These are phyloP conservation scores for Dysphania ambrosioides DNA, from an alignment of 148 eudicot genomes.

Conservation along the genomic window DNA sequence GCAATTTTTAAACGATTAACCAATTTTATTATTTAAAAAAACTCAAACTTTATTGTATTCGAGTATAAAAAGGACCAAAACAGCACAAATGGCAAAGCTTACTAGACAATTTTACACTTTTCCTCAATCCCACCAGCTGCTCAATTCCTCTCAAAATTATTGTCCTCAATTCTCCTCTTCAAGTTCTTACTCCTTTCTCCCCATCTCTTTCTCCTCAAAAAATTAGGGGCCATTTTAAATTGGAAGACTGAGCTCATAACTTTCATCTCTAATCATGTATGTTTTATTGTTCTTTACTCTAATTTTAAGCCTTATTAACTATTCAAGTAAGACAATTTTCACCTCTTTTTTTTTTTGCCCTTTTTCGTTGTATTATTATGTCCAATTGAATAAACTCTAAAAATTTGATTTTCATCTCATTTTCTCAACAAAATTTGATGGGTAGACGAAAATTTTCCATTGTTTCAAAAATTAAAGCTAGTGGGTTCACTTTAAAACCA, in stretches of 20 bases:
- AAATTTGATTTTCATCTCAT: slow-evolving; percentile 12
- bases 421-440: too few species aligned
- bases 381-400: not conserved
- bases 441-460: too few species aligned
- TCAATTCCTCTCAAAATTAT: not conserved
- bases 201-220: slow-evolving; percentile 11
- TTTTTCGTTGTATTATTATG: too few species aligned
- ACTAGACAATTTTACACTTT: slow-evolving; percentile 1
- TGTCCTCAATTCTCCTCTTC: slow-evolving; percentile 9
- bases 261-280: slow-evolving; percentile 28
- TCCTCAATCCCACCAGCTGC: slow-evolving; percentile 6
- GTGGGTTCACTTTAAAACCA: not conserved
- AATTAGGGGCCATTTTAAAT: not conserved
- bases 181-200: too few species aligned
- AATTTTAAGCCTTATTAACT: slow-evolving; percentile 29
- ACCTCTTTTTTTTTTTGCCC: not conserved
- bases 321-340: slow-evolving; percentile 35
- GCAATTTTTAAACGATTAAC: too few species aligned
- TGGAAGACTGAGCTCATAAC: slow-evolving; percentile 1
- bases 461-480: not conserved
- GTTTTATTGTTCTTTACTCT: slow-evolving; percentile 33
- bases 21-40: too few species aligned
- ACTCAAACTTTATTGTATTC: not conserved
- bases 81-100: slow-evolving; percentile 19
- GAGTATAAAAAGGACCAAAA: slow-evolving; percentile 19